phyloP scores from a whole-genome alignment of 1,284 basidiomycete genomes.

The Puccinia sorghi region DNA sequence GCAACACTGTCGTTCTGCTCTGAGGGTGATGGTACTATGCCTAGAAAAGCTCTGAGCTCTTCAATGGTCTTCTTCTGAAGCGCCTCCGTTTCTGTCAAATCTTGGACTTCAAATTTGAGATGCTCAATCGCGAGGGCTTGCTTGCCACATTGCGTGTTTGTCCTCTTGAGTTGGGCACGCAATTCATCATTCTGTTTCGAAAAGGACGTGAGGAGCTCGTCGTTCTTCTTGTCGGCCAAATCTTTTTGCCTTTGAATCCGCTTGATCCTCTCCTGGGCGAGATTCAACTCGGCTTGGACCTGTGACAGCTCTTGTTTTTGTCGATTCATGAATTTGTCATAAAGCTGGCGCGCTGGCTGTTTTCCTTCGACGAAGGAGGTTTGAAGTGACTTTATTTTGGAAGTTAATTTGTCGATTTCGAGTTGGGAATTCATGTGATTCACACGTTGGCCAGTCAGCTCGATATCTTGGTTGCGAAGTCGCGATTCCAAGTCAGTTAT shows the following conservation, averaged over 20 bases:
- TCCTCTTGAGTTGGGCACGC: background rate
- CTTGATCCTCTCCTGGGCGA: background rate
- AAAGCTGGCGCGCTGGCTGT: slow-evolving; percentile 12
- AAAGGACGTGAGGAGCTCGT: slow-evolving; percentile 12
- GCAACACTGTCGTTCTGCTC: background rate
- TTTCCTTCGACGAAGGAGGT: background rate
- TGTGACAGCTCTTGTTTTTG: background rate
- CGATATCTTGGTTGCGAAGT: background rate
- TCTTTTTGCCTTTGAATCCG: background rate
- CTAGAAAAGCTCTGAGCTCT: background rate
- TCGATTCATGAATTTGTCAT: background rate
- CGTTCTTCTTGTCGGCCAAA: background rate
- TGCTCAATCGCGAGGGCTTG: background rate
- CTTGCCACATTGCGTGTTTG: background rate
- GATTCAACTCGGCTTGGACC: background rate
- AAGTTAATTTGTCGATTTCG: background rate
- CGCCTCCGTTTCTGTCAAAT: background rate
- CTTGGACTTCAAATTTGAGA: background rate
- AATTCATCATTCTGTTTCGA: background rate
- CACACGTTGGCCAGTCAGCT: slow-evolving; percentile 4
- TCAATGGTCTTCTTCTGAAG: background rate
- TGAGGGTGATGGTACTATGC: background rate
- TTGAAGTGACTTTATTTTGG: background rate
- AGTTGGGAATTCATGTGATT: background rate
- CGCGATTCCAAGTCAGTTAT: background rate